These are phyloP conservation scores for Nelumbo lutea DNA, from an alignment of 164 flowering plant genomes.

Conservation along the genomic window DNA sequence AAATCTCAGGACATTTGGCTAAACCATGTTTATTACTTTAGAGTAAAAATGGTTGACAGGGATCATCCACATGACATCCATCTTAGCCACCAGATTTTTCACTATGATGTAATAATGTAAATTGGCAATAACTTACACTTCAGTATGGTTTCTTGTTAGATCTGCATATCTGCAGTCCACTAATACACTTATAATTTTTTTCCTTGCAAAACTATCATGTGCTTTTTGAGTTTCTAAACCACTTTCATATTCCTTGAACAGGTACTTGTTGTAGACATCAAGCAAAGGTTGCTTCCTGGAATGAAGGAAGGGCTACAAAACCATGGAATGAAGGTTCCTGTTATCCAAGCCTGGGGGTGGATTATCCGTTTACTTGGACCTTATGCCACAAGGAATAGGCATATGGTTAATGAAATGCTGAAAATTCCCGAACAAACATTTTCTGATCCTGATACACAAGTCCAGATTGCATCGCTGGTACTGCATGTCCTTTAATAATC, in stretches of 20 bases:
- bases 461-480: conserved; percentile 74
- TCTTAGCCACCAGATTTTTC: background rate
- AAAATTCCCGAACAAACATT: conserved; percentile 61
- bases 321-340: conserved; percentile 45
- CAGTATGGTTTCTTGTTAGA: background rate
- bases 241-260: conserved; percentile 20
- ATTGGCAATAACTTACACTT: background rate
- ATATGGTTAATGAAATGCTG: conserved; percentile 68
- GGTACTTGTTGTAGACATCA: conserved; percentile 51
- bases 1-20: too few species aligned
- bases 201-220: background rate
- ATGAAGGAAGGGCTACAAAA: conserved; percentile 46
- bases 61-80: background rate
- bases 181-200: background rate
- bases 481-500: background rate
- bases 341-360: conserved; percentile 84
- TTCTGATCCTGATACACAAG: conserved; percentile 57
- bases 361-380: conserved; percentile 61
- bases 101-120: background rate
- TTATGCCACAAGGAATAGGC: conserved; percentile 40
- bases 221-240: background rate
- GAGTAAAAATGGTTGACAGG: too few species aligned
- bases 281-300: conserved; percentile 41
- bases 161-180: background rate
- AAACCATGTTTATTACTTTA: too few species aligned